These are phyloP conservation scores for Sarcocystis neurona DNA, from an alignment of 169 alveolate species.

Conservation along the genomic window DNA sequence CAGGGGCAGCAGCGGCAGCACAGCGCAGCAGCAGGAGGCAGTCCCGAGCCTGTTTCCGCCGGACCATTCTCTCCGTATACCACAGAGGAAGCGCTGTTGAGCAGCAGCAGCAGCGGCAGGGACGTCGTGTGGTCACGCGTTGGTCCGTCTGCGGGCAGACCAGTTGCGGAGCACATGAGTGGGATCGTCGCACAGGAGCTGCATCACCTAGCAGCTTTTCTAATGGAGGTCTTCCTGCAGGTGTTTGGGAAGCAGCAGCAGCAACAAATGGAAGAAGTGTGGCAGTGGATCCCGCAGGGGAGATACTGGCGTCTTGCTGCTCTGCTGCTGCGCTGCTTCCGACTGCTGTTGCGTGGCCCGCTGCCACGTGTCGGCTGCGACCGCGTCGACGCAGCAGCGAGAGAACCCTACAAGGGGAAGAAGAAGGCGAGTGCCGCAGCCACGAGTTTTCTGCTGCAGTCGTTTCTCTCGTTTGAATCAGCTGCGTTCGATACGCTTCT, in stretches of 20 bases:
- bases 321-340: conserved; percentile 40
- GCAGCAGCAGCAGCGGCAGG: conserved; percentile 35
- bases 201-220: not conserved
- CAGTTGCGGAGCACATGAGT: too few species aligned
- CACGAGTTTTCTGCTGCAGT: conserved; percentile 6
- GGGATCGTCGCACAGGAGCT: not conserved
- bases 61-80: too few species aligned
- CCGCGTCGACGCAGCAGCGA: conserved; percentile 44
- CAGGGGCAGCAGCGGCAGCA: conserved; percentile 2
- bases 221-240: not conserved
- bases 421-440: conserved; percentile 12
- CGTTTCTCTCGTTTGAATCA: conserved; percentile 24
- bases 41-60: too few species aligned
- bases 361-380: conserved; percentile 45
- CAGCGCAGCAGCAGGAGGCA: too few species aligned
- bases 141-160: too few species aligned
- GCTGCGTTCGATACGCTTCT: conserved; percentile 57
- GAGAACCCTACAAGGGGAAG: conserved; percentile 41
- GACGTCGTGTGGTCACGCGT: not conserved
- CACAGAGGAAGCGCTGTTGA: not conserved
- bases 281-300: conserved; percentile 46
- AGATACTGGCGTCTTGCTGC: conserved; percentile 58
- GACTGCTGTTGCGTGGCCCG: conserved; percentile 49
- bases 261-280: conserved; percentile 25
- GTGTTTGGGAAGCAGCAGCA: conserved; percentile 23